phyloP scores from a whole-genome alignment of 768 basidiomycete species.

The Tulasnella sp. region DNA sequence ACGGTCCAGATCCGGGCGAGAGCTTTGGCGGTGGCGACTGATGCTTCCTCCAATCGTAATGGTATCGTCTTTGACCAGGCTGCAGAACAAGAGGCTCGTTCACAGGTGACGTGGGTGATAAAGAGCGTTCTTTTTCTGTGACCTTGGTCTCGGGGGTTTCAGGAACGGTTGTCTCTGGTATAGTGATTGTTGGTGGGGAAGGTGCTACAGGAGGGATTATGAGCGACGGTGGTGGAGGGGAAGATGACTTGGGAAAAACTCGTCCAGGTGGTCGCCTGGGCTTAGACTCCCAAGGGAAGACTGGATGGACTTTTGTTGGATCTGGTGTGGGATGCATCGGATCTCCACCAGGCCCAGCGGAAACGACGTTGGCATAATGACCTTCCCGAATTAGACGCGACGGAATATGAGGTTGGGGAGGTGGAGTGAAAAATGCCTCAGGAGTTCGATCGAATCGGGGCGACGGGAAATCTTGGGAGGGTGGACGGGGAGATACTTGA shows the following conservation, averaged over 20 bases:
- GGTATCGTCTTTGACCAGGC: too few relatives aligned
- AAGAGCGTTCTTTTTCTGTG: background rate
- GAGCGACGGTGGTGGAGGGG: conserved; percentile 17
- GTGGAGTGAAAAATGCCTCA: conserved; percentile 44
- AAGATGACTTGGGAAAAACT: conserved; percentile 56
- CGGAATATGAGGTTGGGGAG: conserved; percentile 49
- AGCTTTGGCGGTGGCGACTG: background rate
- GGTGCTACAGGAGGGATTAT: background rate
- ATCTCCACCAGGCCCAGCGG: too few relatives aligned
- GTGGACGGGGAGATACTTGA: too few relatives aligned
- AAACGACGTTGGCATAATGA: conserved; percentile 50
- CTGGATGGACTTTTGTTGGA: conserved; percentile 49
- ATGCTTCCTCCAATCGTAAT: conserved; percentile 6
- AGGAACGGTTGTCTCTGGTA: background rate
- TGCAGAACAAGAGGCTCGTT: too few relatives aligned
- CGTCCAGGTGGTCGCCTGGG: conserved; percentile 53
- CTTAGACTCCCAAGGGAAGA: conserved; percentile 94
- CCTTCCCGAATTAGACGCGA: conserved; percentile 55
- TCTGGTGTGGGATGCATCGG: conserved; percentile 55
- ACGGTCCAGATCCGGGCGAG: conserved; percentile 19
- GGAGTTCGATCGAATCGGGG: conserved; percentile 9
- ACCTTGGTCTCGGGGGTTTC: background rate
- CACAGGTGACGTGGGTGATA: background rate
- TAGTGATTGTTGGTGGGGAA: background rate
- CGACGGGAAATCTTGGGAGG: conserved; percentile 2